Conservation (phyloP, 176 grass and related monocot genomes). For the Themeda triandra region DNA sequence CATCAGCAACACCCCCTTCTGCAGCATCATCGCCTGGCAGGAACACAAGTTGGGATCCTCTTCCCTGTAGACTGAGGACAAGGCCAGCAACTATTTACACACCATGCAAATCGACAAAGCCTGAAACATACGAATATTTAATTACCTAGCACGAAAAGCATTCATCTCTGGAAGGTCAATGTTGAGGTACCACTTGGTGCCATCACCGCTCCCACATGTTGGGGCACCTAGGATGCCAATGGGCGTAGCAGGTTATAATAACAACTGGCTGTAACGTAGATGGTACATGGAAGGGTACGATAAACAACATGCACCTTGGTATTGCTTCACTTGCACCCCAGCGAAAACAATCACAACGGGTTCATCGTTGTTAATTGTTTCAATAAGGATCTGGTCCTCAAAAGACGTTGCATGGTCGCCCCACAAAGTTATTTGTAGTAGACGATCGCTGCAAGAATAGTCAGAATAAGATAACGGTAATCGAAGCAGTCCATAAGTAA, state of each 20-base stretch:
- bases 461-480: background rate
- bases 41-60: background rate
- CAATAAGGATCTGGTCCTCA: background rate
- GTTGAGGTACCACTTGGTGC: background rate
- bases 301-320: background rate
- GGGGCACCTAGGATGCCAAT: background rate
- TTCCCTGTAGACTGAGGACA: background rate
- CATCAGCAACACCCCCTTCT: background rate
- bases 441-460: background rate
- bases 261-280: background rate
- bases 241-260: too few species aligned
- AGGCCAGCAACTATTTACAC: background rate
- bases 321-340: background rate
- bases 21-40: background rate
- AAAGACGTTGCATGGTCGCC: background rate
- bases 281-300: background rate
- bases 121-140: too few species aligned
- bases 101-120: too few species aligned
- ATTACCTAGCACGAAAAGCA: background rate
- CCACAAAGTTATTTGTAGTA: background rate
- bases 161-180: background rate
- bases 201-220: background rate
- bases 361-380: background rate
- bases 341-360: background rate
- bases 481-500: fast-evolving